Conservation (phyloP, 192 early-diverging fungal species). For the Jimgerdemannia flammicorona region DNA sequence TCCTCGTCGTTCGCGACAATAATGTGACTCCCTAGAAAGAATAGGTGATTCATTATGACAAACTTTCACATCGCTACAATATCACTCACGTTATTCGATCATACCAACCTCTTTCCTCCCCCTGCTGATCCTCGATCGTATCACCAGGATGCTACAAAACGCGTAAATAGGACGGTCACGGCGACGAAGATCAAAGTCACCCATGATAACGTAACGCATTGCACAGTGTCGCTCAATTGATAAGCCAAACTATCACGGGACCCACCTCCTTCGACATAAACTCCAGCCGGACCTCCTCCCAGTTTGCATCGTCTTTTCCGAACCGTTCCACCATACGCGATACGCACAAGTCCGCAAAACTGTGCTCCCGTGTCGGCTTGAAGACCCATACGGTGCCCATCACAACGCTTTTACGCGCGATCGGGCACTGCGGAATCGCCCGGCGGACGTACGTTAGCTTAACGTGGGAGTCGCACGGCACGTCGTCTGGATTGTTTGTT, state of each 20-base stretch:
- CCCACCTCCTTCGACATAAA: slow-evolving; percentile 32
- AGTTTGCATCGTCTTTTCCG: slow-evolving; percentile 73
- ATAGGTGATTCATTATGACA: too few species aligned
- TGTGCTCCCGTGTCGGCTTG: slow-evolving; percentile 51
- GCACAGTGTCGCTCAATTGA: too few species aligned
- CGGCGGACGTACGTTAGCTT: slow-evolving; percentile 29
- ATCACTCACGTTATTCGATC: too few species aligned
- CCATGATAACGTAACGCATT: too few species aligned
- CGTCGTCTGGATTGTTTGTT: not conserved
- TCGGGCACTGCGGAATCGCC: slow-evolving; percentile 68
- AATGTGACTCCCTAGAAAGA: not conserved
- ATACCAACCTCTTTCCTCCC: too few species aligned
- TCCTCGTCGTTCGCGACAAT: slow-evolving; percentile 24
- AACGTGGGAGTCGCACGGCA: slow-evolving; percentile 6
- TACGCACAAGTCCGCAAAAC: slow-evolving; percentile 66
- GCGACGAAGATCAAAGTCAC: too few species aligned
- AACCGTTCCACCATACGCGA: slow-evolving; percentile 89
- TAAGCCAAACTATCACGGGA: not conserved
- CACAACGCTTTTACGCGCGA: slow-evolving; percentile 78
- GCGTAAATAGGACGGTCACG: too few species aligned
- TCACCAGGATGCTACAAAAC: too few species aligned
- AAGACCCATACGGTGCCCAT: slow-evolving; percentile 94
- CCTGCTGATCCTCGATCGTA: too few species aligned
- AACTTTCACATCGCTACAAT: too few species aligned
- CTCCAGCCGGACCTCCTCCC: slow-evolving; percentile 68